Percentiles rank a stretch among this genome's conserved stretches.
Evolutionary conservation across 306 rosid species (phyloP).

Genomic region (Cucumis melo): DNA sequence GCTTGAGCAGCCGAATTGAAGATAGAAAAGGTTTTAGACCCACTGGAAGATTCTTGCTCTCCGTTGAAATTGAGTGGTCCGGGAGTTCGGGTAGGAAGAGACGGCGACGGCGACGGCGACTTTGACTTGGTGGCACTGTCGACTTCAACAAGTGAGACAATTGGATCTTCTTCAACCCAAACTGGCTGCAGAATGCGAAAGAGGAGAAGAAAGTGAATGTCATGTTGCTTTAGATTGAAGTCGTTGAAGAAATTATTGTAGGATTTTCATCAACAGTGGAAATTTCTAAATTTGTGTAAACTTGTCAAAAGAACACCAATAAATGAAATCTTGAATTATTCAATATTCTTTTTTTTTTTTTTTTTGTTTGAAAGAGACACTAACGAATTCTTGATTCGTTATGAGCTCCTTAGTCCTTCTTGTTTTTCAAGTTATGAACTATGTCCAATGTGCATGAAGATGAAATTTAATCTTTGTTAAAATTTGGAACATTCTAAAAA

Average conservation of each 20-base stretch:
- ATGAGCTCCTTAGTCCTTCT: no score
- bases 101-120: not conserved
- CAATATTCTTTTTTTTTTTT: no score
- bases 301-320: not conserved
- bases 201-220: not conserved
- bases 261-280: not conserved
- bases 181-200: constrained; percentile 45
- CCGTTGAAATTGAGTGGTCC: constrained; percentile 20
- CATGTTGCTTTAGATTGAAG: not conserved
- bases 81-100: constrained; percentile 40
- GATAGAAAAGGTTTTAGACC: constrained; percentile 22
- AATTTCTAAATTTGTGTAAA: not conserved
- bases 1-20: constrained; percentile 14
- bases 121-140: constrained; percentile 18
- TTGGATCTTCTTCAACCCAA: constrained; percentile 61
- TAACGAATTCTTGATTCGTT: no score
- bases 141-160: constrained; percentile 27
- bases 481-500: no score
- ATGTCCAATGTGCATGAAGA: no score
- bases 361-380: no score
- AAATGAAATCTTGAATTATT: not conserved
- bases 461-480: no score
- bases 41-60: constrained; percentile 21
- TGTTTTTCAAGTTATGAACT: no score
- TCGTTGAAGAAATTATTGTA: not conserved